Base-by-base conservation (phyloP, 805 yeast species). In the Barnettozyma populi region DNA sequence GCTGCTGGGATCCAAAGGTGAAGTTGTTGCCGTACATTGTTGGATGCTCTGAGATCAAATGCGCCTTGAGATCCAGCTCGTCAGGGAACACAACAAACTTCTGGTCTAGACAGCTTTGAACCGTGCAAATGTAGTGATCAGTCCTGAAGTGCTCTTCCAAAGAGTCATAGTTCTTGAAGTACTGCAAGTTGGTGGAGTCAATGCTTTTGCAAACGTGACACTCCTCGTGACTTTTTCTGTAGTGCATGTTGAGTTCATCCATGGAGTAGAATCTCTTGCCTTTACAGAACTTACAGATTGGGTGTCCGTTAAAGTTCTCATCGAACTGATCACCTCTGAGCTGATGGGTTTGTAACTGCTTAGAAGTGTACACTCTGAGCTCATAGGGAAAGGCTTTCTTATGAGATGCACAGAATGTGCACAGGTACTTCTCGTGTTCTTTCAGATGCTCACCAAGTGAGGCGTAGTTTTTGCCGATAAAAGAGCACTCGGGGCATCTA, bases 51-150 rank as follows among this genome's bases (percentile, higher is more conserved):
- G 80, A 78, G 41, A 89, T 66, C 81, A 89, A 83, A 65, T 94
- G 99, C 1, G 95, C 90, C 46, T 86, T 84, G 46, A 94, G 71
- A 56, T 90, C 97, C 47, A 90, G 66, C 45, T 86, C 94, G 52
- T 89, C 92, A 20, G 83, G 77, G 62, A 94, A 94, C 1, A 92
- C 99, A 20, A 94, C 94, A 67, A 94, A 92, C 62, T 87, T 86
- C 64, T 86, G 82, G 47, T 90, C 98, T 42, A 90, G 66, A 67
- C 99, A 94, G 11, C 76, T 59, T 42, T 79, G 86, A 18, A 86
- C 84, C 29, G 76, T 73, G 68, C 99, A 94, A 14, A 81, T 80
- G 64, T 72, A 88, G 65, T 94, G 99, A 37, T 75, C 80, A 4
- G 61, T 64, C 55, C 70, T 73, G 66, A 94, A 94, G 70, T 94